Conservation (phyloP, 2,329 filamentous ascomycete genomes). For the Cladosporium oxysporum region DNA sequence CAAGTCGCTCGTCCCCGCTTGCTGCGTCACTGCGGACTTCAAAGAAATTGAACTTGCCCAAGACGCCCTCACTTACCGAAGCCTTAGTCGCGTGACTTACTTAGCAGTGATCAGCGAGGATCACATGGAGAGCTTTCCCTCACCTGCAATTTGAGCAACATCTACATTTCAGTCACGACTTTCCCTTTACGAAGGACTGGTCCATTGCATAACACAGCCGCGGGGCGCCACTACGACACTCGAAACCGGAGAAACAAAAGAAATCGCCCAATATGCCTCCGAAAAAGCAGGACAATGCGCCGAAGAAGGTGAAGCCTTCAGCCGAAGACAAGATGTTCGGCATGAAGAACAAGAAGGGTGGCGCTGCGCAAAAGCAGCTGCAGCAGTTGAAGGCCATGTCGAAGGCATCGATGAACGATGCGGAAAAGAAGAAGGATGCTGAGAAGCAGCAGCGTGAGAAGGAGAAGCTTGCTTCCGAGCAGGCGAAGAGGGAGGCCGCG, state of each 20-base stretch:
- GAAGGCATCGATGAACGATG: constrained; percentile 73
- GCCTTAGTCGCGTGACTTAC: constrained; percentile 19
- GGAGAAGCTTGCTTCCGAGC: constrained; percentile 89
- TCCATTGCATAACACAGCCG: constrained; percentile 7
- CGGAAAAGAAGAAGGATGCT: constrained; percentile 78
- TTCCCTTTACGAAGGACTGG: not conserved
- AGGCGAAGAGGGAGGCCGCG: constrained; percentile 76
- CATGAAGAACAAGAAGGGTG: constrained; percentile 99
- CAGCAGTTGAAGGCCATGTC: constrained; percentile 76
- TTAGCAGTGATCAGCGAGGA: constrained; percentile 7
- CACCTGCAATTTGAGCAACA: constrained; percentile 30
- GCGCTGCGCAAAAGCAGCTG: constrained; percentile 85
- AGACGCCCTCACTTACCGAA: constrained; percentile 15
- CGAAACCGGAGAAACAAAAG: not conserved
- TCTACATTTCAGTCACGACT: not conserved
- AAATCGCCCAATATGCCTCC: constrained; percentile 65
- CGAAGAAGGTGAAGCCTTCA: constrained; percentile 62
- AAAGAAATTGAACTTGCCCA: constrained; percentile 16
- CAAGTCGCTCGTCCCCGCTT: not conserved
- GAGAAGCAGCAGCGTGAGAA: constrained; percentile 68
- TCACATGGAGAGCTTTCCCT: constrained; percentile 40
- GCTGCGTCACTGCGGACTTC: constrained; percentile 19
- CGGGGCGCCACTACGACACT: constrained; percentile 11
- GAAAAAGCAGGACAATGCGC: constrained; percentile 56
- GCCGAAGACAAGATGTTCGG: constrained; percentile 93